A percentile compares a stretch with the other conserved stretches of the same genome.
Evolutionary conservation across 305 asterid genomes (phyloP).

Genomic region (Fraxinus xanthoxyloides): DNA sequence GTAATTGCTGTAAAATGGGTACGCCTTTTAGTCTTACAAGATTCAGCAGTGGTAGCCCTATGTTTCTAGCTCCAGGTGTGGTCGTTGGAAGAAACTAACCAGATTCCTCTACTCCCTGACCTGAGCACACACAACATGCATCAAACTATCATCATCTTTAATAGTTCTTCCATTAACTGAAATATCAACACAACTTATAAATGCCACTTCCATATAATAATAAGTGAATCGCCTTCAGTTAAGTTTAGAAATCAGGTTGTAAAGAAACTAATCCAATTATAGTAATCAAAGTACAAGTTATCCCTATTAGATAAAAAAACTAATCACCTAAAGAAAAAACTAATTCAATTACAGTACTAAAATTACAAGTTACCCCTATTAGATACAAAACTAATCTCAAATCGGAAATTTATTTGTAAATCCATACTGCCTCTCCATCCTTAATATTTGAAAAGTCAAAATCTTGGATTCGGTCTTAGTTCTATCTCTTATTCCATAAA

Average conservation of each 20-base stretch:
- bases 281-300: background rate
- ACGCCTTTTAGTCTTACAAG: conserved; percentile 55
- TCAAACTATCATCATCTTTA: background rate
- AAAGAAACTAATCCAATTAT: background rate
- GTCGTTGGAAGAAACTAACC: conserved; percentile 21
- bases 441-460: background rate
- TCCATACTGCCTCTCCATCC: background rate
- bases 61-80: conserved; percentile 28
- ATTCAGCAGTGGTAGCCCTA: conserved; percentile 56
- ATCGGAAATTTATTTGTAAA: background rate
- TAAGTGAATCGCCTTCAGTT: background rate
- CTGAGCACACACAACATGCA: background rate
- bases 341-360: background rate
- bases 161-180: background rate
- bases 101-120: background rate
- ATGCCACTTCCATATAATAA: background rate
- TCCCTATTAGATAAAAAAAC: background rate
- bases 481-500: background rate
- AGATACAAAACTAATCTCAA: background rate
- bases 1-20: conserved; percentile 80
- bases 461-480: background rate
- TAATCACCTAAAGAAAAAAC: background rate
- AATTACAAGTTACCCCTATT: background rate
- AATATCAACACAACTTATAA: background rate
- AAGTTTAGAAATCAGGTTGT: background rate